Percentiles rank a stretch among this genome's conserved stretches.
phyloP scores from a whole-genome alignment of 352 stramenopile genomes.

The Phytopythium ostracodes region DNA sequence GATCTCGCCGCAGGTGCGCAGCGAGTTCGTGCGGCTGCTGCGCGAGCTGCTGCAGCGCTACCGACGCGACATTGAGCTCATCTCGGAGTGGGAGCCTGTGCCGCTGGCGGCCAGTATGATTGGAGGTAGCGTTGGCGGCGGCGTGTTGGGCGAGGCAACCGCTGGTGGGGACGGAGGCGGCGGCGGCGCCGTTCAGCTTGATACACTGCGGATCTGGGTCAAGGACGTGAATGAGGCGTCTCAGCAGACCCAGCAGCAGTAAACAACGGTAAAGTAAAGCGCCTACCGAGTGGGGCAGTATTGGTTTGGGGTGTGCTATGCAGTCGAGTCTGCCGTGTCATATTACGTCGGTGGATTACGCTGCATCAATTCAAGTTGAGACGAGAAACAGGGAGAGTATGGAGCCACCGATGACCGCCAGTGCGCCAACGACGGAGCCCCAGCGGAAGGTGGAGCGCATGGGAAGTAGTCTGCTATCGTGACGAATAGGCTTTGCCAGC shows the following conservation, averaged over 20 bases:
- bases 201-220: constrained; percentile 70
- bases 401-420: not conserved
- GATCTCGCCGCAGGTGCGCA: constrained; percentile 60
- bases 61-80: constrained; percentile 63
- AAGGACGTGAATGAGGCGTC: constrained; percentile 34
- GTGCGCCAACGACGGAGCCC: not conserved
- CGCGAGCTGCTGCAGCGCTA: constrained; percentile 51
- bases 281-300: not conserved
- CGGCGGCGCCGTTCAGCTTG: constrained; percentile 30
- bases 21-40: constrained; percentile 60
- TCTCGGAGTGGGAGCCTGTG: constrained; percentile 62
- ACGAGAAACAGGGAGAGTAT: not conserved
- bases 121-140: constrained; percentile 12
- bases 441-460: not conserved
- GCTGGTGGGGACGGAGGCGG: constrained; percentile 14
- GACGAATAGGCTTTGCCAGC: not conserved
- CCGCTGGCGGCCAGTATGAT: constrained; percentile 21
- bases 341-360: too few relatives aligned
- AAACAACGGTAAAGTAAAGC: constrained; percentile 1
- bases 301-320: not conserved
- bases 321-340: too few relatives aligned
- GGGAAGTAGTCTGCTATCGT: not conserved
- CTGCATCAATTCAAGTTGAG: not conserved
- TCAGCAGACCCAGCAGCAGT: constrained; percentile 9
- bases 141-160: constrained; percentile 7